A percentile compares a stretch with the other conserved stretches of the same genome.
Evolutionary conservation across 495 filamentous ascomycete genomes (phyloP).

Genomic region (Aspergillus heteromorphus): DNA sequence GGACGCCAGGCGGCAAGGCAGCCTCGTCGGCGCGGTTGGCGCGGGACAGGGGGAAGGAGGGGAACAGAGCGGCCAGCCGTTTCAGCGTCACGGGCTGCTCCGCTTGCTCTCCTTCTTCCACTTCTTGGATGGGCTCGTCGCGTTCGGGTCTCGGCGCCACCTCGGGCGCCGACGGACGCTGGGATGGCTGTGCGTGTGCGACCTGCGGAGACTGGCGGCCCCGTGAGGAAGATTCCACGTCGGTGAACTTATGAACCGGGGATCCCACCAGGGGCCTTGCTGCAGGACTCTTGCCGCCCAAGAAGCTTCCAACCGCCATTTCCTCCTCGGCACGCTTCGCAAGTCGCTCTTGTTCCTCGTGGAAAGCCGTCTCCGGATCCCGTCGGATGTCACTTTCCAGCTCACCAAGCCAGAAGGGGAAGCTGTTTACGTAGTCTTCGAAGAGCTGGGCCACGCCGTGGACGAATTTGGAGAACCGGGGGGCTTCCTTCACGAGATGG

Average conservation of each 20-base stretch:
- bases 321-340: conserved; percentile 78
- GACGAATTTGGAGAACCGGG: conserved; percentile 93
- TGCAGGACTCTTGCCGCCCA: conserved; percentile 48
- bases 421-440: conserved; percentile 90
- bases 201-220: conserved; percentile 22
- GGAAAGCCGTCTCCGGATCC: conserved; percentile 86
- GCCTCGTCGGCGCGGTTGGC: conserved; percentile 51
- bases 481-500: conserved; percentile 83
- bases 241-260: conserved; percentile 36
- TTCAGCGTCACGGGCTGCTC: conserved; percentile 24
- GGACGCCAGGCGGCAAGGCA: conserved; percentile 76
- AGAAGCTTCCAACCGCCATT: conserved; percentile 80
- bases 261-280: conserved; percentile 51
- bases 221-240: conserved; percentile 18
- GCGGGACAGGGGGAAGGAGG: conserved; percentile 67
- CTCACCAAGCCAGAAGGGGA: conserved; percentile 92
- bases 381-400: conserved; percentile 88
- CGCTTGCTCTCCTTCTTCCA: conserved; percentile 13
- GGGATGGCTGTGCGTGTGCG: conserved; percentile 11
- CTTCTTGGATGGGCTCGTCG: conserved; percentile 4
- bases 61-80: conserved; percentile 56
- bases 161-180: conserved; percentile 20
- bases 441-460: conserved; percentile 89
- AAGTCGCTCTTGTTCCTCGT: conserved; percentile 79
- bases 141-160: not conserved